Evolutionary conservation across 345 rosid genomes (phyloP).

Genomic region (Isatis tinctoria): DNA sequence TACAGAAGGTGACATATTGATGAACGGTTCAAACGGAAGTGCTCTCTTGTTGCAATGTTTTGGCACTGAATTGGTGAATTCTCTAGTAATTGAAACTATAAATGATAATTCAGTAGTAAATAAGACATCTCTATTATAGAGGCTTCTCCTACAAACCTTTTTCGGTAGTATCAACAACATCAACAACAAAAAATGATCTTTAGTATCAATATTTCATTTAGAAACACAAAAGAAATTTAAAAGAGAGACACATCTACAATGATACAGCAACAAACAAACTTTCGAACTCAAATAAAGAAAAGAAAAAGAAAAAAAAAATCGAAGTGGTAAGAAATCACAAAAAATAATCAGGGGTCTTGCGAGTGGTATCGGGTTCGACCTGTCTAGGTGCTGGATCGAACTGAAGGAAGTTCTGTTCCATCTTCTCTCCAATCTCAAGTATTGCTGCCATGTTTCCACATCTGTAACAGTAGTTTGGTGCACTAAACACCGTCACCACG

Average conservation of each 20-base stretch:
- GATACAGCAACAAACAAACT: conserved; percentile 31
- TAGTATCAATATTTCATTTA: background rate
- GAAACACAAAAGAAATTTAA: background rate
- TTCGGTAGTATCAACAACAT: conserved; percentile 1
- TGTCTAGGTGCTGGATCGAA: conserved; percentile 40
- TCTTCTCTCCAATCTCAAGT: conserved; percentile 35
- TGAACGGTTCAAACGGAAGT: background rate
- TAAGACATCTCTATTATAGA: background rate
- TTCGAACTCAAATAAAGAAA: background rate
- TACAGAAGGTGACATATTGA: background rate
- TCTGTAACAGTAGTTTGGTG: conserved; percentile 40
- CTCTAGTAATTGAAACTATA: background rate
- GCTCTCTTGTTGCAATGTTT: background rate
- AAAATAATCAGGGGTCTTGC: conserved; percentile 40
- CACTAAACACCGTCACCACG: conserved; percentile 38
- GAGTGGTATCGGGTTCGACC: conserved; percentile 37
- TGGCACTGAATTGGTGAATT: background rate
- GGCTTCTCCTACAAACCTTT: background rate
- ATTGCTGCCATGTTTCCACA: conserved; percentile 43
- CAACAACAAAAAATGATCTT: conserved; percentile 4
- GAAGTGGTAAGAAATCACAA: conserved; percentile 29
- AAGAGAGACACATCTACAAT: conserved; percentile 25
- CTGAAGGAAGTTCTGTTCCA: conserved; percentile 38
- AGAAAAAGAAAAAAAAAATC: background rate
- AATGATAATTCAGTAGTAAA: background rate